Conservation (phyloP, 2,329 filamentous ascomycete species). For the Xylaria sp. region DNA sequence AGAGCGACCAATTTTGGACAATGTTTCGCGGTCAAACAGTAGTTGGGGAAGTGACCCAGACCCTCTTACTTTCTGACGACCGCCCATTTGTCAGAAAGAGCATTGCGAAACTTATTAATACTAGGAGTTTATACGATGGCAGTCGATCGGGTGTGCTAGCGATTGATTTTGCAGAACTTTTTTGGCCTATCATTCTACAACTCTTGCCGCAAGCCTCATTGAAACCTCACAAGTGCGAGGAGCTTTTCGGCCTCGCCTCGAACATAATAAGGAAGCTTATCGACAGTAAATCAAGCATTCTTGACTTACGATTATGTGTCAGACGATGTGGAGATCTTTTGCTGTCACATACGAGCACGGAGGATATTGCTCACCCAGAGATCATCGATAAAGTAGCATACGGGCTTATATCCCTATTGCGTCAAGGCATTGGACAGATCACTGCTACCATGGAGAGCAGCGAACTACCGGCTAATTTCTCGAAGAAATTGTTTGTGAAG, state of each 20-base stretch:
- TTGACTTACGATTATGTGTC: slow-evolving; percentile 36
- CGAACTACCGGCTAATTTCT: slow-evolving; percentile 38
- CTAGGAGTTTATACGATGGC: slow-evolving; percentile 28
- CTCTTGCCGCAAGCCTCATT: slow-evolving; percentile 45
- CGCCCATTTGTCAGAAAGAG: slow-evolving; percentile 45
- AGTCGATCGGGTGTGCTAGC: slow-evolving; percentile 40
- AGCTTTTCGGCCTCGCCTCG: slow-evolving; percentile 44
- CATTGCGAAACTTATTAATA: slow-evolving; percentile 43
- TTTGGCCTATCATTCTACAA: slow-evolving; percentile 52
- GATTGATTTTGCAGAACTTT: slow-evolving; percentile 49
- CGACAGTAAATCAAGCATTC: slow-evolving; percentile 31
- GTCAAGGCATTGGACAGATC: slow-evolving; percentile 38
- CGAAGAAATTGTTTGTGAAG: slow-evolving; percentile 61
- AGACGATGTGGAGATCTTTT: slow-evolving; percentile 36
- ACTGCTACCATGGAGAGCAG: slow-evolving; percentile 31
- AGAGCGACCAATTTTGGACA: slow-evolving; percentile 48
- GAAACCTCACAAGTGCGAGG: slow-evolving; percentile 47
- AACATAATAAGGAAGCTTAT: slow-evolving; percentile 39
- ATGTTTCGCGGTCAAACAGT: slow-evolving; percentile 42
- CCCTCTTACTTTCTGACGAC: slow-evolving; percentile 47
- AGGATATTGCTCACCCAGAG: slow-evolving; percentile 49
- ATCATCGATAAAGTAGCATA: slow-evolving; percentile 44
- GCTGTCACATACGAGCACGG: slow-evolving; percentile 33
- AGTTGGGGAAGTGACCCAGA: slow-evolving; percentile 40
- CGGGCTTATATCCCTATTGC: slow-evolving; percentile 46